phyloP scores from a whole-genome alignment of 139 green algal genomes.

The Chlorella sp. region DNA sequence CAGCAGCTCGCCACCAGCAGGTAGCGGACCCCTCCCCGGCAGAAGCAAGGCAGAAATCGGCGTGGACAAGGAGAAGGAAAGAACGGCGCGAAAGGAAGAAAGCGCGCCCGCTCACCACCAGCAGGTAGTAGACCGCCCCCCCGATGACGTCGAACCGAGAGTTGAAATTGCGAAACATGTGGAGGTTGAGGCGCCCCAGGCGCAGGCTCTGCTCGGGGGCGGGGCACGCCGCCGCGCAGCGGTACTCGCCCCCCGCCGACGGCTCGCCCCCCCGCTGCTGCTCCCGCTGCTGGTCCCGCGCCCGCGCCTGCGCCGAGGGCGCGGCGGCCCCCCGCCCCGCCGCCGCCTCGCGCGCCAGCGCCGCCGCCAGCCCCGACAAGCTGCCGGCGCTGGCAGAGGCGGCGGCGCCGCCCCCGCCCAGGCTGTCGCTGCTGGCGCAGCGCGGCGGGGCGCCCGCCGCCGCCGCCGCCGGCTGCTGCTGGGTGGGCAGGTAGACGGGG shows the following conservation, averaged over 20 bases:
- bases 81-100: too few species aligned
- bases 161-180: conserved; percentile 48
- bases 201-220: conserved; percentile 40
- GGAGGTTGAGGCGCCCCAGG: conserved; percentile 76
- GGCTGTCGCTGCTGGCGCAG: neutral
- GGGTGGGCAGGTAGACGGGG: conserved; percentile 26
- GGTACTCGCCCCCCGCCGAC: conserved; percentile 63
- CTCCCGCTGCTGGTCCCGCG: neutral
- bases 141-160: conserved; percentile 86
- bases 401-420: neutral
- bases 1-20: too few species aligned
- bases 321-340: neutral
- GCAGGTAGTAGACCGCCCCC: conserved; percentile 82
- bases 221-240: conserved; percentile 69
- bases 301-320: conserved; percentile 14
- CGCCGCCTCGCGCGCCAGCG: neutral
- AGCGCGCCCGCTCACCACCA: conserved; percentile 57
- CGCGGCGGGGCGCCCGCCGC: neutral
- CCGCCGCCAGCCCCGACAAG: too few species aligned
- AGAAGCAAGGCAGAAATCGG: too few species aligned
- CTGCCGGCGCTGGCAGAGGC: conserved; percentile 19
- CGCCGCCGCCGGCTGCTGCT: neutral
- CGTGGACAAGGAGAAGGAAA: too few species aligned
- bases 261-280: too few species aligned
- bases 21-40: too few species aligned